Percentiles rank a stretch among this genome's conserved stretches.
phyloP scores from a whole-genome alignment of 208 protist genomes.

The Acanthamoeba divionensis region DNA sequence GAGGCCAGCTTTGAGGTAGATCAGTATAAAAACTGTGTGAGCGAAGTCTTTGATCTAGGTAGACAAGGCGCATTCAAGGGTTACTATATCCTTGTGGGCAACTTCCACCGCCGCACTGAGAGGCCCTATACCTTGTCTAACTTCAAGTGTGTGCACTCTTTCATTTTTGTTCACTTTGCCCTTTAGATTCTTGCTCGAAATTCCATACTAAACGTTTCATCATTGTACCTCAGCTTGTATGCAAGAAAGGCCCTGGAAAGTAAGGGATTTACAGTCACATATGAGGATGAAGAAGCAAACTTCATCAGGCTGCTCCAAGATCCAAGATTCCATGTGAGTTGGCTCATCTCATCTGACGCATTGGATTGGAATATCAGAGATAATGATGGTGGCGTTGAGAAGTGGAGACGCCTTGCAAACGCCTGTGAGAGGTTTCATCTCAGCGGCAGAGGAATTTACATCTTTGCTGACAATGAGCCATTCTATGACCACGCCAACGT shows the following conservation, averaged over 20 bases:
- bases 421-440: not conserved
- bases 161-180: too few relatives aligned
- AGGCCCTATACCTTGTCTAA: not conserved
- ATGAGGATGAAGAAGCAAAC: not conserved
- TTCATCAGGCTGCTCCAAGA: not conserved
- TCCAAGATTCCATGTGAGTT: not conserved
- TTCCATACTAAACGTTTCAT: too few relatives aligned
- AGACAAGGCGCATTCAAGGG: not conserved
- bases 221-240: not conserved
- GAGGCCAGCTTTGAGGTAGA: not conserved
- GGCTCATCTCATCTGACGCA: slow-evolving; percentile 1
- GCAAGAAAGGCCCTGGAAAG: not conserved
- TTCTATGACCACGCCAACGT: not conserved
- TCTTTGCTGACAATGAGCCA: slow-evolving; percentile 45
- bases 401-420: not conserved
- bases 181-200: too few relatives aligned
- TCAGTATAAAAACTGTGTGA: not conserved
- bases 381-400: not conserved
- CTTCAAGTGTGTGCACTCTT: too few relatives aligned
- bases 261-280: not conserved
- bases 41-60: not conserved
- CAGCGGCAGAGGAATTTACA: not conserved
- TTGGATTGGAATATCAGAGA: not conserved
- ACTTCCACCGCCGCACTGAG: not conserved
- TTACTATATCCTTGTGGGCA: not conserved